Evolutionary conservation across 805 yeast genomes (phyloP), one percentile per base, ranked within the genome.

Genomic region (Suhomyces sp.): DNA sequence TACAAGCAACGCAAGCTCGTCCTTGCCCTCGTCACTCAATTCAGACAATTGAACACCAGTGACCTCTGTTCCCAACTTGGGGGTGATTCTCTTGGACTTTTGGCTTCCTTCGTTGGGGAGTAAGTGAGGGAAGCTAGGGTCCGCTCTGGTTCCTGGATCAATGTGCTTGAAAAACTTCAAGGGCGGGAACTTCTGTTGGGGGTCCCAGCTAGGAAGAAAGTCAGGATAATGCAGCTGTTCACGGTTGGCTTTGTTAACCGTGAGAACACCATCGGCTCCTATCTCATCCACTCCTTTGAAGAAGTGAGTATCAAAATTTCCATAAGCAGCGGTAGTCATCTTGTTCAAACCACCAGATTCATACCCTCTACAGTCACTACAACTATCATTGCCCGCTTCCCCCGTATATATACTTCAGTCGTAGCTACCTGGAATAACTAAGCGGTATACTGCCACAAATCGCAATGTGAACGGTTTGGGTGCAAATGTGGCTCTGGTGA

Each of bases 261-360:
- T 56, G 19, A 39, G 49, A 8, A 60, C 53, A 6, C 68, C 68
- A 16, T 31, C 34, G 12, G 14, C 28, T 11, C 28, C 28, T 15
- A 71, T 52, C 33, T 70, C 70, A 47, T 76, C 81, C 28, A 68
- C 67, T 6, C 69, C 79, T 39, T 70, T 61, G 46, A 69, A 62
- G 56, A 73, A 76, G 52, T 76, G 82, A 28, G 58, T 64, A 51
- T 67, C 70, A 52, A 46, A 61, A 44, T 65, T 62, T 21, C 68
- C 68, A 34, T 30, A 19, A 9, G 26, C 20, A 23, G 10, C 19
- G 9, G 29, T n/a, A n/a, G n/a, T n/a, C n/a, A n/a, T n/a, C n/a
- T n/a, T n/a, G n/a, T 15, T 26, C 17, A 10, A n/a, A n/a, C 15
- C 11, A 25, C 7, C 5, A 7, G 29, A 26, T 16, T 26, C 17